These are phyloP conservation scores for Candida silvatica DNA, from an alignment of 805 yeast species.

Conservation along the genomic window DNA sequence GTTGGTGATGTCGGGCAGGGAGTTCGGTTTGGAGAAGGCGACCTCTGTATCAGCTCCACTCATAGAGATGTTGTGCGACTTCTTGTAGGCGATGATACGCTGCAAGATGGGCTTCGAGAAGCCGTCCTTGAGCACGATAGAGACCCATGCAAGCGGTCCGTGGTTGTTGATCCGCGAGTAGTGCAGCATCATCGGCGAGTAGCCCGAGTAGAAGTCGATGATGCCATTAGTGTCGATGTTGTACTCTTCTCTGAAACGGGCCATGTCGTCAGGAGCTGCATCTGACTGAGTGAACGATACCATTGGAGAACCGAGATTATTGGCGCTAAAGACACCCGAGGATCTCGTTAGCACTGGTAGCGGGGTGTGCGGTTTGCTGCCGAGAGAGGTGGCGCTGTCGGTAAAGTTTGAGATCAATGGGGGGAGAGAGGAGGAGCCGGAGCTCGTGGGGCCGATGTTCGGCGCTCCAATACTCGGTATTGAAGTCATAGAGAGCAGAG, in stretches of 20 bases:
- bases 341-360: too few relatives aligned
- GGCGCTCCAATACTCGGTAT: too few relatives aligned
- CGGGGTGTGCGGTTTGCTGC: too few relatives aligned
- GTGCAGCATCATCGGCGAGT: constrained; percentile 31
- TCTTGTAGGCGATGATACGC: constrained; percentile 15
- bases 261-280: not conserved
- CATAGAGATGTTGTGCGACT: constrained; percentile 4
- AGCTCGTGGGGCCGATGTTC: constrained; percentile 20
- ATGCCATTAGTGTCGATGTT: constrained; percentile 23
- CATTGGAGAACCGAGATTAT: too few relatives aligned
- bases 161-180: constrained; percentile 34
- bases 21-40: not conserved
- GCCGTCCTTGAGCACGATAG: constrained; percentile 39
- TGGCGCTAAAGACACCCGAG: constrained; percentile 8
- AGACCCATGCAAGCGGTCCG: constrained; percentile 45
- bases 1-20: not conserved
- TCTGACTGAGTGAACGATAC: too few relatives aligned
- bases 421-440: not conserved
- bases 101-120: constrained; percentile 28
- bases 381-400: too few relatives aligned
- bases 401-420: not conserved
- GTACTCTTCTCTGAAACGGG: constrained; percentile 4
- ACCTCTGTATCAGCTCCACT: too few relatives aligned
- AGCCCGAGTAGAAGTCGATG: constrained; percentile 33
- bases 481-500: too few relatives aligned